Conservation (phyloP, 192 early-diverging fungal genomes). For the Coemansia nantahalensis region DNA sequence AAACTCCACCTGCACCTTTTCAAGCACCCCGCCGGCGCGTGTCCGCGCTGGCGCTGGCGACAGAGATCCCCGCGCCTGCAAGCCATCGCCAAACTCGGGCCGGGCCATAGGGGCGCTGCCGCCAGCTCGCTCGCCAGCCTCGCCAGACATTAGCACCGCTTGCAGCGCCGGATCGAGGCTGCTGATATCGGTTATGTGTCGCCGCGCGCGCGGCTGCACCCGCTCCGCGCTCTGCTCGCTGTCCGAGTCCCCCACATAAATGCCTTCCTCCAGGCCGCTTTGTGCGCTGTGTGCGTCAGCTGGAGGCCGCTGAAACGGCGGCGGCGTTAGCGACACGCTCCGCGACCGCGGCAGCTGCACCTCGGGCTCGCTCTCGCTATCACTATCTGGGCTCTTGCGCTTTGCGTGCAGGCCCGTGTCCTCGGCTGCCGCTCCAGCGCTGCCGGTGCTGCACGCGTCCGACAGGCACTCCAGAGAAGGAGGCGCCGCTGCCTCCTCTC, state of each 20-base stretch:
- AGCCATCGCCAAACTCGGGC: no score
- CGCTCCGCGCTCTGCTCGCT: background rate
- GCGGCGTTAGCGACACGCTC: conserved; percentile 54
- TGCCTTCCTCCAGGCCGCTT: background rate
- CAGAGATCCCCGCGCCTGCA: no score
- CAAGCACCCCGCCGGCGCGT: background rate
- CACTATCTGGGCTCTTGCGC: conserved; percentile 5
- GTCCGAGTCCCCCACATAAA: conserved; percentile 17
- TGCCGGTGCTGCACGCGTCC: conserved; percentile 5
- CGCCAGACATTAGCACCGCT: conserved; percentile 15
- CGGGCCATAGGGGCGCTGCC: background rate
- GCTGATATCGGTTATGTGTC: background rate
- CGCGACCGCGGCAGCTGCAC: conserved; percentile 27
- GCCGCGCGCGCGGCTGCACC: background rate
- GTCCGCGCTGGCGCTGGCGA: background rate
- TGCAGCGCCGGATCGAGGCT: conserved; percentile 54
- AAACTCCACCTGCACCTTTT: conserved; percentile 39
- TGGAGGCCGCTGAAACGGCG: conserved; percentile 25
- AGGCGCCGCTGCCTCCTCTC: background rate
- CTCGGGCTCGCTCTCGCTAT: background rate
- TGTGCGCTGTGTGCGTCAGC: background rate
- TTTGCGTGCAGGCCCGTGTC: no score
- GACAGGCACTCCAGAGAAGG: background rate
- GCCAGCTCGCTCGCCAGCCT: no score
- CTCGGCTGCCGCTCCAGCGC: background rate